phyloP scores from a whole-genome alignment of 2,329 filamentous ascomycete genomes.

The Penicillium digitatum region DNA sequence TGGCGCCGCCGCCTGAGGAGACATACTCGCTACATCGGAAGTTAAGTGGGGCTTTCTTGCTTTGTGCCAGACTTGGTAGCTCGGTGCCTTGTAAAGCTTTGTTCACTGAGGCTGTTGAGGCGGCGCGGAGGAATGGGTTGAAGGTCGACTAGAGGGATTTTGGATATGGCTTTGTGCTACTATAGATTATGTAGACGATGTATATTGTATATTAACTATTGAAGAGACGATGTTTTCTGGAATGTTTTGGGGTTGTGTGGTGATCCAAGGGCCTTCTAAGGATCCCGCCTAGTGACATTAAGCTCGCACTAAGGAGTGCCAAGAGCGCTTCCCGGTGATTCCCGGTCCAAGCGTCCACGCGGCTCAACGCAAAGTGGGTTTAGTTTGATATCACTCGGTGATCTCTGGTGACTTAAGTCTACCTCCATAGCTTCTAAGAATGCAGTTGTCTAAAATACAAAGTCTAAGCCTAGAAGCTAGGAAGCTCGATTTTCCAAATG shows the following conservation, averaged over 20 bases:
- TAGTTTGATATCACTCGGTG: neutral
- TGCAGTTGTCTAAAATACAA: neutral
- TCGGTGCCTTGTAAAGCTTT: conserved; percentile 74
- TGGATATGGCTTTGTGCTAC: conserved; percentile 1
- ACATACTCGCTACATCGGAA: conserved; percentile 95
- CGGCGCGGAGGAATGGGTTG: conserved; percentile 25
- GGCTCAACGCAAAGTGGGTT: neutral
- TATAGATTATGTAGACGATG: neutral
- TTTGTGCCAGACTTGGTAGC: conserved; percentile 83
- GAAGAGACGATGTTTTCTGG: neutral
- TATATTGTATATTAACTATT: neutral
- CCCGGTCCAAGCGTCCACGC: neutral
- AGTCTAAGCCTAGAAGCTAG: neutral
- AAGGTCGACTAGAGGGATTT: neutral
- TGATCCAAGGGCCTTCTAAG: too few species aligned
- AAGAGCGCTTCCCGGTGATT: neutral
- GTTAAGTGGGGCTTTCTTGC: conserved; percentile 86
- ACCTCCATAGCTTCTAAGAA: neutral
- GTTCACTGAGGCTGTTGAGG: conserved; percentile 52
- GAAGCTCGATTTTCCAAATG: too few species aligned
- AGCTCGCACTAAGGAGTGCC: neutral
- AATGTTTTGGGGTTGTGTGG: too few species aligned
- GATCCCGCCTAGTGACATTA: neutral
- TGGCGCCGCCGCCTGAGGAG: conserved; percentile 92
- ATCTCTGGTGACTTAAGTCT: neutral